phyloP scores from a whole-genome alignment of 2,329 filamentous ascomycete genomes.

The Xylaria digitata region DNA sequence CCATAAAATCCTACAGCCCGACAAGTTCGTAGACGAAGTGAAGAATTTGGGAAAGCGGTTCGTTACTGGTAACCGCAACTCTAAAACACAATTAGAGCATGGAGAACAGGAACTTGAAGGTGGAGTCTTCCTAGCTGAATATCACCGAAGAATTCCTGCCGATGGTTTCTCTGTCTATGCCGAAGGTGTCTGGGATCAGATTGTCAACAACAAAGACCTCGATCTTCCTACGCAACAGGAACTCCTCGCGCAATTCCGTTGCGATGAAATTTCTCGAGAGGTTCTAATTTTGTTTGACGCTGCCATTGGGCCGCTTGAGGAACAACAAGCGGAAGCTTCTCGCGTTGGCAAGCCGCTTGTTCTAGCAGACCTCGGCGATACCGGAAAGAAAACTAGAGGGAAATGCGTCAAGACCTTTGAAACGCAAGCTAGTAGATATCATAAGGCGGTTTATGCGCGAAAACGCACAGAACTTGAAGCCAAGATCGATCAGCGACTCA shows the following conservation, averaged over 20 bases:
- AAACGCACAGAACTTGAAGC: constrained; percentile 86
- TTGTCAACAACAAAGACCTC: constrained; percentile 97
- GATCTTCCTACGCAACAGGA: constrained; percentile 98
- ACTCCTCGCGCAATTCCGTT: constrained; percentile 94
- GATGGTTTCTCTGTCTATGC: constrained; percentile 97
- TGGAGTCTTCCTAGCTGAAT: constrained; percentile 90
- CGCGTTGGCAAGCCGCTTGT: constrained; percentile 79
- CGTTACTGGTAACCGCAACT: constrained; percentile 79
- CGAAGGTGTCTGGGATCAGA: constrained; percentile 96
- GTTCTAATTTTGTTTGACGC: constrained; percentile 86
- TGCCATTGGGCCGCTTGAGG: constrained; percentile 84
- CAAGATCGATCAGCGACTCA: constrained; percentile 90
- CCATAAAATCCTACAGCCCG: constrained; percentile 95
- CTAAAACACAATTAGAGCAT: constrained; percentile 68
- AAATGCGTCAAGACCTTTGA: constrained; percentile 88
- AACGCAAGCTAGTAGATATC: constrained; percentile 89
- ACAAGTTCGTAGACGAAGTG: constrained; percentile 86
- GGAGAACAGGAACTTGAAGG: constrained; percentile 79
- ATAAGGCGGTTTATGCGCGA: constrained; percentile 91
- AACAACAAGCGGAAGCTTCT: constrained; percentile 80
- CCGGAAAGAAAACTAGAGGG: constrained; percentile 76
- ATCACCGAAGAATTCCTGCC: constrained; percentile 94
- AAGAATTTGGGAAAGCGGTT: constrained; percentile 84
- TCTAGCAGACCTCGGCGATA: constrained; percentile 77
- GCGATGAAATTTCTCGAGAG: constrained; percentile 94